Evolutionary conservation across 2,329 filamentous ascomycete species (phyloP), one percentile per base, ranked within the genome.

Genomic region (Aspergillus sp.): DNA sequence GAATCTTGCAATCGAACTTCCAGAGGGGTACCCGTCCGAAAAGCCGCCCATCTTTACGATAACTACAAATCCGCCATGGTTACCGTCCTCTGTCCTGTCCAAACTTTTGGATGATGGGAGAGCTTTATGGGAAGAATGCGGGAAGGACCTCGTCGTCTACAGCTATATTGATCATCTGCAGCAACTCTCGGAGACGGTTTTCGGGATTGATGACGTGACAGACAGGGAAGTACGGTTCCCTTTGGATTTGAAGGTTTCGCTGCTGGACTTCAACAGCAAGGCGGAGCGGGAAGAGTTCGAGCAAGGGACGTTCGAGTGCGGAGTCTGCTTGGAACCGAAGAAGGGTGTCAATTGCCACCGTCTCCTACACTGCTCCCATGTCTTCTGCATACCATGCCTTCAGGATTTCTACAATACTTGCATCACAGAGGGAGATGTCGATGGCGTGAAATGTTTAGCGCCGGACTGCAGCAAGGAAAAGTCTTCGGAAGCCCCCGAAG

Each of bases 361-460:
- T 38, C 83, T 97, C 76, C 69, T 85, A 41, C 81, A 84, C 48
- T 98, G 93, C 65, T 82, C 81, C 0, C 91, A 98, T 63, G 88
- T 97, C 34, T 98, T 97, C 62, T 98, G 93, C 65, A 72, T 84
- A 12, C 68, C 80, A n/a, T 98, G 93, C 60, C 73, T 98, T 2
- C 84, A 87, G 52, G 88, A 91, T 57, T 96, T 91, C 57, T 97
- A 94, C 74, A 88, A 85, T 56, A 83, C 82, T 52, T 89, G 88
- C 54, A 96, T 98, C 57, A 81, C 75, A 0, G 87, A 94, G 60
- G 93, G 93, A 1, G 84, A 94, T 57, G 73, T 98, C 12, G 75
- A 81, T 42, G 79, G 80, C 5, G 83, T 98, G 29, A 84, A 83
- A 52, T 98, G 93, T 60, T 74, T 94, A 29, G 78, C 83, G 8